Base-by-base conservation (phyloP, 2,329 filamentous ascomycete species). In the Alternaria novae-zelandiae region DNA sequence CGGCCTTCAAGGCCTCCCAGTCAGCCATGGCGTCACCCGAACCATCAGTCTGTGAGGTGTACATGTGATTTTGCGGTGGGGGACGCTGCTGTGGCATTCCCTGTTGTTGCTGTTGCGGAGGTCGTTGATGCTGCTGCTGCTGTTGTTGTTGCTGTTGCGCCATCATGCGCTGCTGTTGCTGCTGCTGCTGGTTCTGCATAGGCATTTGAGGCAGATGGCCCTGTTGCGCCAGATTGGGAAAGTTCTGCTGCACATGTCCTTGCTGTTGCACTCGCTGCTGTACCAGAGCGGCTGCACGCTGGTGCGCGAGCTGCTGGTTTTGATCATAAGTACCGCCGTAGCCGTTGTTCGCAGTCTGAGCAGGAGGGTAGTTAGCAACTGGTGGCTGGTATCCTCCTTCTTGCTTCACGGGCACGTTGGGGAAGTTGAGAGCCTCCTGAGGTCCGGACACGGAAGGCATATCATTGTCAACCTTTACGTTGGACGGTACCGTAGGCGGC, bases 11-110 rank as follows among this genome's bases (percentile, higher is more conserved):
- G 9, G 86, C 87, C 30, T 81, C 78, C 79, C 83, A 85, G 58
- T 88, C 84, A 6, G 87, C 87, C 45, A 88, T 80, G 4, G 86
- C 85, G 60, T 85, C 85, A 66, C 89, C 90, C 30, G 91, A 83
- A 54, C 94, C 95, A 75, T 98, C 95, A 13, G 90, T 90, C 78
- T 97, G 92, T 23, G 89, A 81, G 51, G 83, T 83, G 55, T 80
- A 78, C 30, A 78, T 64, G 12, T 77, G 72, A 32, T 56, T 66
- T 49, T 68, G 67, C 36, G 75, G 76, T 6, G 74, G 75, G 2
- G 66, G 67, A 12, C 64, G 68, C 36, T 72, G 70, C 10, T 70
- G 70, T 12, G 61, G 67, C 56, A 67, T 73, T 54, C 81, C 68
- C 63, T 73, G 74, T 49, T 77, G 70, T 15, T 51, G 59, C 21